These are phyloP conservation scores for Trypanosoma brucei DNA, from an alignment of 208 protist genomes.

Conservation along the genomic window DNA sequence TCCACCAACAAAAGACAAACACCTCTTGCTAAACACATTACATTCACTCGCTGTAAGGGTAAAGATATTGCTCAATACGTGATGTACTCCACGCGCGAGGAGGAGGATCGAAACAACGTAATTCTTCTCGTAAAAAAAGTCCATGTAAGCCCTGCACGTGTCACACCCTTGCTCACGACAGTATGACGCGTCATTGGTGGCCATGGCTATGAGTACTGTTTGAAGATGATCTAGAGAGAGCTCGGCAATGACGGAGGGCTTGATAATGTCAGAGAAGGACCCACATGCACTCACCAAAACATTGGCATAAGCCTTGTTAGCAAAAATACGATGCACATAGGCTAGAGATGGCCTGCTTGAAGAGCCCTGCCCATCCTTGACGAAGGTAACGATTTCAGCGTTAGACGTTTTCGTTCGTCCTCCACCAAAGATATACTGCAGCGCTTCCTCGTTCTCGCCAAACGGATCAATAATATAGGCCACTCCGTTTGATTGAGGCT, in stretches of 20 bases:
- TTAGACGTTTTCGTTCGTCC: neutral
- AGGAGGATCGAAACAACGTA: conserved; percentile 55
- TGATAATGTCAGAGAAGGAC: conserved; percentile 31
- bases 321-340: conserved; percentile 44
- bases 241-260: conserved; percentile 27
- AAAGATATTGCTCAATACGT: conserved; percentile 39
- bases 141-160: conserved; percentile 15
- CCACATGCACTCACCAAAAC: conserved; percentile 44
- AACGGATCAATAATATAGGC: conserved; percentile 62
- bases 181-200: conserved; percentile 38
- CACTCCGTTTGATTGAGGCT: conserved; percentile 10
- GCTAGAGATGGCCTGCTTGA: conserved; percentile 24
- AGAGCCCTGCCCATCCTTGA: conserved; percentile 15
- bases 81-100: conserved; percentile 60
- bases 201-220: conserved; percentile 32
- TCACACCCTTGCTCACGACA: conserved; percentile 54
- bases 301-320: conserved; percentile 10
- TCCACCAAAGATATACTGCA: conserved; percentile 29
- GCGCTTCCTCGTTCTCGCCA: conserved; percentile 42
- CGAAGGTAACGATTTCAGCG: conserved; percentile 37
- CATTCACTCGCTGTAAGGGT: conserved; percentile 31
- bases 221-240: conserved; percentile 51
- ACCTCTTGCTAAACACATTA: conserved; percentile 39
- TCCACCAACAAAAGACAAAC: conserved; percentile 20
- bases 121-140: conserved; percentile 21